Base-by-base conservation (phyloP, 768 basidiomycete species). In the Pleurotus platypus region DNA sequence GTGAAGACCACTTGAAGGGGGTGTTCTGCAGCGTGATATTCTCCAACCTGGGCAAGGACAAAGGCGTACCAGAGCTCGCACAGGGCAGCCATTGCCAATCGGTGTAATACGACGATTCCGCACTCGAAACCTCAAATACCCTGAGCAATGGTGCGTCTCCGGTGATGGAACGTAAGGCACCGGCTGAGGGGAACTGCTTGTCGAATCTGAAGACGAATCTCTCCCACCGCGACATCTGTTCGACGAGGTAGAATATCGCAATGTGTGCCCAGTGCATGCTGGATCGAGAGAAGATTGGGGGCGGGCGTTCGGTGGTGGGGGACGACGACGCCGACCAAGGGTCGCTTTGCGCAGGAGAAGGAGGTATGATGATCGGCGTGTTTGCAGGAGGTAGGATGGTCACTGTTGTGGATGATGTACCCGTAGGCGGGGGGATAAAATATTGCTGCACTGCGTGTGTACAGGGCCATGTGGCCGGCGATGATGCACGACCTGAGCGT, bases 191-290 rank as follows among this genome's bases (percentile, higher is more conserved):
- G 68, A 91, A 91, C 35, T 86, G 85, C 66, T 83, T 86, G 64
- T 90, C 88, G 62, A 89, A 92, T 42, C 86, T 75, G 64, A 92
- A 91, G 9, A 91, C 79, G 62, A 92, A 92, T 20, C 89, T 78
- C 65, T 88, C 79, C 90, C 90, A 92, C 26, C 90, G 80, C 61
- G 84, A 83, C 84, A 91, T 91, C 66, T 90, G 87, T 62, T 89
- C 83, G 2, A 86, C 84, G 18, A 92, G 70, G 66, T 92, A 92
- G 67, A 79, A 90, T 46, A 92, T 83, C 0, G 86, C 87, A 30
- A 92, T 87, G 61, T 90, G 84, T 0, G 89, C 90, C 90, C 90
- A 92, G 55, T 89, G 85, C 59, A 81, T 77, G 60, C 81, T 85
- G 15, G 77, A 74, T 59, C 78, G 69, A 46, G 74, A 69, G 63